Evolutionary conservation across 2,329 filamentous ascomycete genomes (phyloP).

Genomic region (Colletotrichum sp.): DNA sequence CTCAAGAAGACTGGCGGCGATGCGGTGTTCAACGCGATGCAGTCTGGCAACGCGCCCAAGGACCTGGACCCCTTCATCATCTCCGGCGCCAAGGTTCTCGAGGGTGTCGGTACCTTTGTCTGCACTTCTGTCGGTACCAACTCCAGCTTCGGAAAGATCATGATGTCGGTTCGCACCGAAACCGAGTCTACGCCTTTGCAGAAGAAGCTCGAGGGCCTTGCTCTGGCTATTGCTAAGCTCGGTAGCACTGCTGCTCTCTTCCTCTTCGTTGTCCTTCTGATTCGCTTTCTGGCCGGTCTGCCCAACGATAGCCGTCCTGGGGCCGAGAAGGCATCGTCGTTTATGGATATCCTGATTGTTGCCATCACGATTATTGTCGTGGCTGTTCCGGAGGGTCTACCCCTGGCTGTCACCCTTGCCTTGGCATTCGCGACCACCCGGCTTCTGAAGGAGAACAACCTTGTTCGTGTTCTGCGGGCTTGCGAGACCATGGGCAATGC

Average conservation of each 20-base stretch:
- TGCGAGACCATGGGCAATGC: conserved; percentile 78
- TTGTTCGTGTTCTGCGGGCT: conserved; percentile 70
- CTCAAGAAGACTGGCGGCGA: conserved; percentile 69
- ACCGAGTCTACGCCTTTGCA: conserved; percentile 59
- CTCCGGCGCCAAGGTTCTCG: conserved; percentile 58
- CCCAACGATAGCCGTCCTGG: conserved; percentile 51
- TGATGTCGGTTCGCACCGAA: conserved; percentile 59
- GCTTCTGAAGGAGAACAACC: conserved; percentile 74
- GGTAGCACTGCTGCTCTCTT: conserved; percentile 72
- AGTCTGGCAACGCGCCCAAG: conserved; percentile 44
- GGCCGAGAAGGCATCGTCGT: conserved; percentile 61
- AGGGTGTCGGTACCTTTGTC: conserved; percentile 59
- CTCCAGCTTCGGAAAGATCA: conserved; percentile 59
- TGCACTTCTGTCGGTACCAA: conserved; percentile 61
- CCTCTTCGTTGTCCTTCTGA: conserved; percentile 78
- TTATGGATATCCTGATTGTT: conserved; percentile 69
- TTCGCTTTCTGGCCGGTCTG: conserved; percentile 74
- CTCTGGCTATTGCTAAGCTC: conserved; percentile 48
- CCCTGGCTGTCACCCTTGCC: conserved; percentile 70
- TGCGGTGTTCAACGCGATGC: conserved; percentile 61
- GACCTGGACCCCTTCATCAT: conserved; percentile 71
- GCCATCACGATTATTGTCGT: conserved; percentile 71
- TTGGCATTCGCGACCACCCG: conserved; percentile 72
- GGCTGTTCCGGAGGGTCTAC: conserved; percentile 70
- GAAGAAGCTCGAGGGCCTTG: conserved; percentile 52